Base-by-base conservation (phyloP, 768 basidiomycete genomes). In the Aureoboletus auriporus region DNA sequence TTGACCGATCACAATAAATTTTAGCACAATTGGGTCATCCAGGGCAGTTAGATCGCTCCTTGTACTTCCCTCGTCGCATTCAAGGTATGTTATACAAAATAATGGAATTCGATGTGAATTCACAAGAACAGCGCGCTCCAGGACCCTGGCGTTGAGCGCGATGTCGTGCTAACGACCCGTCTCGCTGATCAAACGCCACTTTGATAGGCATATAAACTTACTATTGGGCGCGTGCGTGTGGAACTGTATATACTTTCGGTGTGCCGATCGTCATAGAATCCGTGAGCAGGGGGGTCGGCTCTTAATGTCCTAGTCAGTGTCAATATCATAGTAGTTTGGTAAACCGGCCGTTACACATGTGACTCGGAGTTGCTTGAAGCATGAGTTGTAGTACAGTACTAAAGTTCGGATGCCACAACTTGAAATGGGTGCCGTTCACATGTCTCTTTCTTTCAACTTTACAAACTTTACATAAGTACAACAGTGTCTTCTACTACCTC, bases 221-320 rank as follows among this genome's bases (percentile, higher is more conserved):
- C 13, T 44, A 74, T 74, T 0, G 67, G 68, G 34, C 8, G 14
- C 34, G 14, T 34, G 3, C 8, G 34, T n/a, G 1, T n/a, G 5
- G 34, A 14, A 8, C 34, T n/a, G 14, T 34, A 34, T 8, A 34
- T 34, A n/a, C 8, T 14, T 31, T 31, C 30, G 9, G 11, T 23
- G 4, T 23, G 20, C 20, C 20, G 20, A 23, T 23, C 20, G 20
- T 23, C 20, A 4, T 23, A 23, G 20, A 4, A 23, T 23, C 20
- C 4, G 20, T 23, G 20, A 23, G 20, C 20, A 23, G 20, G 20
- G 20, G 20, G 4, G 20, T 23, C 20, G 20, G 20, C 20, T 23
- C 20, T 23, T 23, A 23, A 23, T 23, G 2, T 23, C 2, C 20
- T 23, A 23, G 20, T 4, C 20, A 23, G 20, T 23, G 20, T 23